phyloP scores from a whole-genome alignment of 306 rosid species.

The Parietaria judaica region DNA sequence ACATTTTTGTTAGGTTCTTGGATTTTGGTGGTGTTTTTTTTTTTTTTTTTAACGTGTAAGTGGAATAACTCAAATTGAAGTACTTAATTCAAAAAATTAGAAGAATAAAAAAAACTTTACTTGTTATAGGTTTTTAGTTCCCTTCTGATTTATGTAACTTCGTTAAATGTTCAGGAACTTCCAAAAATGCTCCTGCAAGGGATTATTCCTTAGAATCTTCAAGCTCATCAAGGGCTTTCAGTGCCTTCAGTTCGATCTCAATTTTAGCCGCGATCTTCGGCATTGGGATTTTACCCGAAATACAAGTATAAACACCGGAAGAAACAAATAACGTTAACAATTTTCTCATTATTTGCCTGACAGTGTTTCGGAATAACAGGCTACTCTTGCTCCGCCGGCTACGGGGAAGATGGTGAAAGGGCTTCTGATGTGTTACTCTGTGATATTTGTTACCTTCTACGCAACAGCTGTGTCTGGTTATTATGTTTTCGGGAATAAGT shows the following conservation, averaged over 20 bases:
- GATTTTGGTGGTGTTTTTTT: no score
- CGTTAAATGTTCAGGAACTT: conserved; percentile 38
- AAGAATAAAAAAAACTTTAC: not conserved
- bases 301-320: conserved; percentile 46
- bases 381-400: conserved; percentile 94
- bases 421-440: conserved; percentile 71
- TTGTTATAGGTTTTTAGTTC: not conserved
- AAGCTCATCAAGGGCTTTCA: conserved; percentile 42
- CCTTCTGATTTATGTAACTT: not conserved
- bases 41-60: no score
- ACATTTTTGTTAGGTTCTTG: no score
- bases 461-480: conserved; percentile 76
- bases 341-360: not conserved
- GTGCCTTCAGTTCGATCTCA: conserved; percentile 83
- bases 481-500: conserved; percentile 74
- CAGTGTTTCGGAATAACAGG: conserved; percentile 31
- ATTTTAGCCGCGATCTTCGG: conserved; percentile 88
- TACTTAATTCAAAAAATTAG: no score
- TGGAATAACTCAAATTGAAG: no score
- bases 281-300: conserved; percentile 91
- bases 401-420: conserved; percentile 96
- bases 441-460: conserved; percentile 69
- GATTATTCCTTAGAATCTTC: conserved; percentile 63
- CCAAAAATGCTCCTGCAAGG: conserved; percentile 39
- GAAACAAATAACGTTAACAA: no score